These are phyloP conservation scores for Glarea lozoyensis DNA, from an alignment of 495 filamentous ascomycete species.

Conservation along the genomic window DNA sequence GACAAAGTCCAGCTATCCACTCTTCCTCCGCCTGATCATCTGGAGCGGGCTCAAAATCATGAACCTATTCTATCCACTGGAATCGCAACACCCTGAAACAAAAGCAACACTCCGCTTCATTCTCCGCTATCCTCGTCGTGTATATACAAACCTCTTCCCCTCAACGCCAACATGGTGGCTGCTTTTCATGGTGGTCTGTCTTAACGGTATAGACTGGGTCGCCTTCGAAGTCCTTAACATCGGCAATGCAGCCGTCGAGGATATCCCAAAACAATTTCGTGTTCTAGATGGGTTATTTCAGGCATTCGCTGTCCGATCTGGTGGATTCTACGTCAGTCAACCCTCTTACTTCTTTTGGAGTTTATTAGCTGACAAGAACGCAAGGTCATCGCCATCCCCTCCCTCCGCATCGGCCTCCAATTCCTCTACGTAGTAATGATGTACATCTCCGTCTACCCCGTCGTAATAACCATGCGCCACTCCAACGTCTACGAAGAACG, in stretches of 20 bases:
- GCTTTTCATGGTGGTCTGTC: conserved; percentile 55
- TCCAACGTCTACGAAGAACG: conserved; percentile 62
- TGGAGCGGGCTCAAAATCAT: conserved; percentile 40
- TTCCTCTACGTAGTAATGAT: conserved; percentile 89
- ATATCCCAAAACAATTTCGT: conserved; percentile 46
- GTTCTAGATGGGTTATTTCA: conserved; percentile 78
- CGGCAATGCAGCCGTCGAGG: conserved; percentile 53
- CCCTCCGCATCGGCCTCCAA: conserved; percentile 62
- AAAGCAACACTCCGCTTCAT: conserved; percentile 70
- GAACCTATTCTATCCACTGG: conserved; percentile 35
- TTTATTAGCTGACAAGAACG: too few species aligned
- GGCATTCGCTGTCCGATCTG: conserved; percentile 69
- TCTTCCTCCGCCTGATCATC: conserved; percentile 69
- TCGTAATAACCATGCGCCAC: conserved; percentile 62
- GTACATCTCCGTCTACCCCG: conserved; percentile 75
- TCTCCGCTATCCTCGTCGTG: conserved; percentile 67
- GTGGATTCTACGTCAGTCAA: conserved; percentile 82
- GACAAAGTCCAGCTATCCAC: conserved; percentile 58
- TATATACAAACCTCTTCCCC: conserved; percentile 81
- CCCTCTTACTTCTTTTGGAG: too few species aligned
- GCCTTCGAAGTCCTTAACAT: conserved; percentile 75
- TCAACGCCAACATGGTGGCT: conserved; percentile 74
- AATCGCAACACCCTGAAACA: conserved; percentile 33
- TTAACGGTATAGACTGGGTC: conserved; percentile 78
- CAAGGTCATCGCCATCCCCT: conserved; percentile 62